Base-by-base conservation (phyloP, 1,284 basidiomycete genomes). In the Trichosporon coremiiforme region DNA sequence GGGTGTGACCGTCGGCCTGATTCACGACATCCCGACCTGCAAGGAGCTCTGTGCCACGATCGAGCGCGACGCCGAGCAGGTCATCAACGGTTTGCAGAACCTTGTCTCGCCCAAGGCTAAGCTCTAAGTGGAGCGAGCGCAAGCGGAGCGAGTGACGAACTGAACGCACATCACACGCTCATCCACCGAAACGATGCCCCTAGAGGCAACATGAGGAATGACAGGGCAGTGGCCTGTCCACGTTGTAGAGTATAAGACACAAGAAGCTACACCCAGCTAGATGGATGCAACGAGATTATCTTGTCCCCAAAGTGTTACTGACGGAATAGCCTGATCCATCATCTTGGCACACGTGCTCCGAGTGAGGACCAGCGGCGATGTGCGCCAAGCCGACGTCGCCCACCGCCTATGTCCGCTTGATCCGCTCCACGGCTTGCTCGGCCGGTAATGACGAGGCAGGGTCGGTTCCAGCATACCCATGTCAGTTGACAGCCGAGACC, bases 21-120 rank as follows among this genome's bases (percentile, higher is more conserved):
- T 96, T 79, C 86, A 92, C 68, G 93, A 96, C 80, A 89, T 94
- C 66, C 93, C 93, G 17, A 90, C 90, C 1, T 96, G 94, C 84
- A 86, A 91, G 74, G 91, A 87, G 68, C 85, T 98, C 25, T 77
- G 96, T 66, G 78, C 82, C 25, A 85, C 87, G 74, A 89, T 97
- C 66, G 94, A 93, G 84, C 85, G 80, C 66, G 94, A 95, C 77
- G 90, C 91, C 0, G 91, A 93, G 81, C 87, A 87, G 66, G 86
- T 89, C 69, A 89, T 95, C 68, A 84, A 83, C n/a, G 82, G 86
- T 13, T 81, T 90, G 76, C 76, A 57, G 45, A 65, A 45, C 72
- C 78, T 29, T 69, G 73, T 15, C 81, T 66, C 33, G 68, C 25
- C 29, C 66, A 71, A 74, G 66, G 73, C 74, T 60, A 77, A 76